Percentiles rank a stretch among this genome's conserved stretches.
phyloP scores from a whole-genome alignment of 2,329 filamentous ascomycete genomes.

The Stachybotrys chlorohalonatus region DNA sequence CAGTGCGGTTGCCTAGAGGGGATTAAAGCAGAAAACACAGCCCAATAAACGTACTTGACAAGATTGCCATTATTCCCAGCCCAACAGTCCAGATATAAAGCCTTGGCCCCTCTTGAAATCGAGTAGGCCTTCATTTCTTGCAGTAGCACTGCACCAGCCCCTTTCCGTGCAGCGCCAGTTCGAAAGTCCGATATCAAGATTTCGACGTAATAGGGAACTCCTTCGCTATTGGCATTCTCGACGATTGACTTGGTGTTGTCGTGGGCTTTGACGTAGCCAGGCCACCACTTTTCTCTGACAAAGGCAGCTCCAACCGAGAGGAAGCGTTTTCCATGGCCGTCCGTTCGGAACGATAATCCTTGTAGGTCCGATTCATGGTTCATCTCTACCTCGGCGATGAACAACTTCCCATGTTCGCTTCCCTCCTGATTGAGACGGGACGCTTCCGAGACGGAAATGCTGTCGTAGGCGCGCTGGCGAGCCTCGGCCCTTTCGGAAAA shows the following conservation, averaged over 20 bases:
- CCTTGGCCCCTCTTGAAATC: not conserved
- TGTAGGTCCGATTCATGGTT: not conserved
- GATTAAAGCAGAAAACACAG: not conserved
- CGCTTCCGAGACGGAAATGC: not conserved
- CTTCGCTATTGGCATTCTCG: not conserved
- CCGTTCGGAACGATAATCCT: not conserved
- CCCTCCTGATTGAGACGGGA: not conserved
- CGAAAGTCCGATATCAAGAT: not conserved
- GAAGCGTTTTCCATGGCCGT: not conserved
- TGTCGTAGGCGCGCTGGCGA: not conserved
- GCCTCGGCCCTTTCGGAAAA: not conserved
- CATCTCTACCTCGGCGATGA: not conserved
- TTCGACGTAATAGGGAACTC: not conserved
- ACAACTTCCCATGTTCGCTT: not conserved
- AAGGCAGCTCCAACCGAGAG: not conserved
- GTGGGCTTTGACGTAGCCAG: not conserved
- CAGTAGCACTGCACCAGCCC: not conserved
- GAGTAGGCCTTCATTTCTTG: not conserved
- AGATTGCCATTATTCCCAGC: not conserved
- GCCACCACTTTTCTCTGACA: not conserved
- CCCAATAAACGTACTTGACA: not conserved
- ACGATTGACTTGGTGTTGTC: not conserved
- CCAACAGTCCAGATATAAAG: not conserved
- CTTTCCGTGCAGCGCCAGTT: not conserved
- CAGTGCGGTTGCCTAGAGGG: not conserved